Evolutionary conservation across 768 basidiomycete genomes (phyloP).

Genomic region (Lactarius trivialis): DNA sequence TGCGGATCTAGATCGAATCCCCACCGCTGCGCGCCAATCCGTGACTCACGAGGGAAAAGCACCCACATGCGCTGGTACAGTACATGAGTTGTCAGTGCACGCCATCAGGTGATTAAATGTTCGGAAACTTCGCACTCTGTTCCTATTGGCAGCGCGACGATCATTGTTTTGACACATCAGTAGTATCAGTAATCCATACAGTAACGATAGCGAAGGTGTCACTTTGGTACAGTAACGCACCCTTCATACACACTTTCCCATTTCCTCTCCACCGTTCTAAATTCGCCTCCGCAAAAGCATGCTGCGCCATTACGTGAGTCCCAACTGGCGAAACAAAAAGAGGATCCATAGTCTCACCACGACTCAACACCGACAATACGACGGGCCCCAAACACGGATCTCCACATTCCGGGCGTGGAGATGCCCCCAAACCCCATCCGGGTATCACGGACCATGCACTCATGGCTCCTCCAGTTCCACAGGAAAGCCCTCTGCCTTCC

Average conservation of each 20-base stretch:
- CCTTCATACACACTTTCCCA: background rate
- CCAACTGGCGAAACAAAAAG: background rate
- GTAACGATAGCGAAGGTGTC: background rate
- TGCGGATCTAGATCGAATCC: background rate
- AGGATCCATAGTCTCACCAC: slow-evolving; percentile 1
- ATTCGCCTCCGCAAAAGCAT: background rate
- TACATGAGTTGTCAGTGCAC: no score
- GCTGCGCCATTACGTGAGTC: slow-evolving; percentile 3
- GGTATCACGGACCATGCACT: background rate
- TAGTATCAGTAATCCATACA: background rate
- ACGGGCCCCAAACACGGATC: background rate
- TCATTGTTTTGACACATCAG: background rate
- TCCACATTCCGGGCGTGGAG: background rate
- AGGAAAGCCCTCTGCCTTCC: slow-evolving; percentile 65
- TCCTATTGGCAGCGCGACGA: background rate
- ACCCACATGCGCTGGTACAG: background rate
- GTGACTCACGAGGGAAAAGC: slow-evolving; percentile 12
- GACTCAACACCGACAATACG: background rate
- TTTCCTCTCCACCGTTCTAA: no score
- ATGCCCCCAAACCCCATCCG: background rate
- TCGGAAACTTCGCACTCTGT: background rate
- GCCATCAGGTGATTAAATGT: background rate
- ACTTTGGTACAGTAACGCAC: background rate
- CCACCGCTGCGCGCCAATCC: background rate
- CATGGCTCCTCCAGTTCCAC: slow-evolving; percentile 23